Conservation (phyloP, 75 land plant genomes). For the Pinus albicaulis region DNA sequence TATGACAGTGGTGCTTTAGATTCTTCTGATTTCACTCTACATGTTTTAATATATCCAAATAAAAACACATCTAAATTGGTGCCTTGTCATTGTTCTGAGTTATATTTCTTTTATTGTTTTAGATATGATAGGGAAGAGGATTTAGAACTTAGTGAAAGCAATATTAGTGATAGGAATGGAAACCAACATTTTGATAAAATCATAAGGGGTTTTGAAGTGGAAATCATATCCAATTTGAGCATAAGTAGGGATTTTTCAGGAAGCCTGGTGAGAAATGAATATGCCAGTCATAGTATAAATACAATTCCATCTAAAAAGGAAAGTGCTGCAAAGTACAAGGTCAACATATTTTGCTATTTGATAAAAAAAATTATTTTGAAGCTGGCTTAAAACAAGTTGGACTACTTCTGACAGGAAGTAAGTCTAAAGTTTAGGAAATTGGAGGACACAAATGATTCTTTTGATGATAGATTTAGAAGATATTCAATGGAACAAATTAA, state of each 20-base stretch:
- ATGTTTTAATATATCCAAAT: neutral
- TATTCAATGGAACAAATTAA: constrained; percentile 44
- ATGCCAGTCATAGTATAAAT: neutral
- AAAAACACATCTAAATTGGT: neutral
- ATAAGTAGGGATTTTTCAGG: neutral
- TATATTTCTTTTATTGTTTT: too few relatives aligned
- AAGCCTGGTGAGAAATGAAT: neutral
- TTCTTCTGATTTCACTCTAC: neutral
- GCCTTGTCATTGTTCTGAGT: neutral
- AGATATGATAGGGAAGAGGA: too few relatives aligned
- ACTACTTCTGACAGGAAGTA: constrained; percentile 10
- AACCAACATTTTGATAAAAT: too few relatives aligned
- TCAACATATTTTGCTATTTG: constrained; percentile 4
- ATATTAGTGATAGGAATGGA: too few relatives aligned
- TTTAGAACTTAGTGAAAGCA: too few relatives aligned
- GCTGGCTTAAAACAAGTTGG: constrained; percentile 28
- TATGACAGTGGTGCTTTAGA: neutral
- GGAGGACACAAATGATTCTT: neutral
- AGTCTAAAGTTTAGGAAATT: constrained; percentile 15
- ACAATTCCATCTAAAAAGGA: neutral
- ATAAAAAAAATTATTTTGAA: neutral
- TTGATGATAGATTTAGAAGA: constrained; percentile 16
- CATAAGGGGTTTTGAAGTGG: too few relatives aligned
- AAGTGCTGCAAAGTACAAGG: constrained; percentile 23
- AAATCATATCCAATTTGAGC: too few relatives aligned